phyloP scores from a whole-genome alignment of 1,284 basidiomycete species.

The Malassezia cuniculi region DNA sequence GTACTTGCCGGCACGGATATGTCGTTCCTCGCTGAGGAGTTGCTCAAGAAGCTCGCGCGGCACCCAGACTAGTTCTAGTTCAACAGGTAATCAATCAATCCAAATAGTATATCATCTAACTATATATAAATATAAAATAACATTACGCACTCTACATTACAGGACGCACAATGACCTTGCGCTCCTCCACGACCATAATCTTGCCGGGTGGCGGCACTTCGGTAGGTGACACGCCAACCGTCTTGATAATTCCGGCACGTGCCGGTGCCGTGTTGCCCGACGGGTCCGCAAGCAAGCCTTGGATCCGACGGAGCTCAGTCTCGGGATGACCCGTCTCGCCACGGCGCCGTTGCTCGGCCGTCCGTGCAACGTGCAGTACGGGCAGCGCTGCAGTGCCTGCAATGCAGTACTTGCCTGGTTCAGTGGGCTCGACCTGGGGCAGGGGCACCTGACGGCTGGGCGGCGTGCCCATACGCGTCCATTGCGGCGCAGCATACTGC shows the following conservation, averaged over 20 bases:
- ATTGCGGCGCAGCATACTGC: too few relatives aligned
- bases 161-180: constrained; percentile 13
- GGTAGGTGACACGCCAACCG: constrained; percentile 3
- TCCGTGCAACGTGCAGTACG: constrained; percentile 19
- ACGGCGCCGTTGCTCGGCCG: constrained; percentile 16
- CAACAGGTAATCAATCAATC: too few relatives aligned
- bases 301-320: constrained; percentile 15
- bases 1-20: constrained; percentile 36
- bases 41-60: constrained; percentile 33
- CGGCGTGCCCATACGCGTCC: too few relatives aligned
- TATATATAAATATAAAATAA: too few relatives aligned
- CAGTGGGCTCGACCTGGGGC: constrained; percentile 13
- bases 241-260: constrained; percentile 14
- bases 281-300: constrained; percentile 11
- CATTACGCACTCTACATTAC: constrained; percentile 12
- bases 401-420: constrained; percentile 15
- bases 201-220: constrained; percentile 9
- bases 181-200: constrained; percentile 13
- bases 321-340: constrained; percentile 19
- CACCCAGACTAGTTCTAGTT: neutral
- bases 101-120: too few relatives aligned
- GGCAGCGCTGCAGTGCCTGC: constrained; percentile 15
- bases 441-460: too few relatives aligned
- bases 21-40: constrained; percentile 33
- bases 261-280: constrained; percentile 12